Base-by-base conservation (phyloP, 148 eudicot species). In the Camellia japonica region DNA sequence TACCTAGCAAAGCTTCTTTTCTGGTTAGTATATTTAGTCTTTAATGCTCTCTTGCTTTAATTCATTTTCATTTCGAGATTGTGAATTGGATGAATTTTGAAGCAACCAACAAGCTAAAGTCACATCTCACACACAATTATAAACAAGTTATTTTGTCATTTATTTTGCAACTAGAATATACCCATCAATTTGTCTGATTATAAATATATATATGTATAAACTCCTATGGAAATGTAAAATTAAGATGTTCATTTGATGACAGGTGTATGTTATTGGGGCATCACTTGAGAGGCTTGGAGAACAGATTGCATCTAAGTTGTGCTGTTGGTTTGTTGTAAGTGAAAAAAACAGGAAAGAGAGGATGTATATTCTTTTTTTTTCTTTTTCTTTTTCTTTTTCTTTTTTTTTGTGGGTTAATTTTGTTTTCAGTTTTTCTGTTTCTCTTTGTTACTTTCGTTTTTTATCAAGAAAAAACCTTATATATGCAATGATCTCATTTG, bases 201-300 rank as follows among this genome's bases (percentile, higher is more conserved):
- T 7, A 68, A 5, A 30, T 14, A 12, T 10, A 5, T 38, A 23
- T 23, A 38, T 3, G 2, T 13, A 68, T 49, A 68, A 4, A 4
- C n/a, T 67, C 49, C 0, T 15, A 3, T 64, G 8, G 41, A 14
- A 75, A 3, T 75, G 77, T 3, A 75, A 44, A 10, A 44, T 46
- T 67, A 41, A 78, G 30, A 54, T 54, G 66, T 16, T 10, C 71
- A 43, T 63, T 80, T 79, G 74, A 51, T 80, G 80, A 75, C 93
- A 91, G 98, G 98, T 94, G 97, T 85, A 94, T 91, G 98, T 81
- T 94, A 83, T 78, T 93, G 82, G 98, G 98, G 47, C 95, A 93
- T 86, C 97, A 94, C 82, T 84, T 94, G 52, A 79, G 98, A 90
- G 93, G 98, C 41, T 89, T 94, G 93, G 98, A 93, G 83, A 93